Percentiles rank a stretch among this genome's conserved stretches.
Evolutionary conservation across 441 rosid species (phyloP).

Genomic region (Raphanus hybrid): DNA sequence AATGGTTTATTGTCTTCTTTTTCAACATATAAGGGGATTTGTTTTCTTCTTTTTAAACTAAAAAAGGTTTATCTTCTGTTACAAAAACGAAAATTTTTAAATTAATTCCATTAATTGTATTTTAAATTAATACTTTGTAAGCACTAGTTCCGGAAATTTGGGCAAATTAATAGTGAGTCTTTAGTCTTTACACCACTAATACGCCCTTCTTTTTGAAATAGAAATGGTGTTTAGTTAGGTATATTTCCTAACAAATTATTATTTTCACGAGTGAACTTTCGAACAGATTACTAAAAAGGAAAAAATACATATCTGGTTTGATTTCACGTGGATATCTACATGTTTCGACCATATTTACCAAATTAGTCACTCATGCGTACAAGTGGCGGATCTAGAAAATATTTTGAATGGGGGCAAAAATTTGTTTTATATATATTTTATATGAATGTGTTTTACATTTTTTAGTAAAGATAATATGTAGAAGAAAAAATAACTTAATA

Average conservation of each 20-base stretch:
- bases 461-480: too few relatives aligned
- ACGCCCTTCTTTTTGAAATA: conserved; percentile 14
- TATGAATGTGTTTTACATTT: too few relatives aligned
- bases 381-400: too few relatives aligned
- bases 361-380: neutral
- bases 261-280: neutral
- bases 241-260: neutral
- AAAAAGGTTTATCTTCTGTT: conserved; percentile 23
- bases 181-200: conserved; percentile 32
- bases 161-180: conserved; percentile 30
- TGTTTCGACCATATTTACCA: conserved; percentile 32
- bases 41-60: conserved; percentile 7
- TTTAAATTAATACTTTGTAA: conserved; percentile 20
- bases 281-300: neutral
- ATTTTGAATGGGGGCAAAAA: too few relatives aligned
- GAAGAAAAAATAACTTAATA: too few relatives aligned
- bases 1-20: conserved; percentile 22
- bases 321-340: conserved; percentile 40
- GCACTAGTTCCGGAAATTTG: conserved; percentile 41
- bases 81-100: conserved; percentile 18
- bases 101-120: conserved; percentile 17
- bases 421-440: too few relatives aligned
- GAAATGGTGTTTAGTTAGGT: neutral
- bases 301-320: conserved; percentile 21
- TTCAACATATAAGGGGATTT: conserved; percentile 22